These are phyloP conservation scores for Russula brevipes DNA, from an alignment of 768 basidiomycete species.

Conservation along the genomic window DNA sequence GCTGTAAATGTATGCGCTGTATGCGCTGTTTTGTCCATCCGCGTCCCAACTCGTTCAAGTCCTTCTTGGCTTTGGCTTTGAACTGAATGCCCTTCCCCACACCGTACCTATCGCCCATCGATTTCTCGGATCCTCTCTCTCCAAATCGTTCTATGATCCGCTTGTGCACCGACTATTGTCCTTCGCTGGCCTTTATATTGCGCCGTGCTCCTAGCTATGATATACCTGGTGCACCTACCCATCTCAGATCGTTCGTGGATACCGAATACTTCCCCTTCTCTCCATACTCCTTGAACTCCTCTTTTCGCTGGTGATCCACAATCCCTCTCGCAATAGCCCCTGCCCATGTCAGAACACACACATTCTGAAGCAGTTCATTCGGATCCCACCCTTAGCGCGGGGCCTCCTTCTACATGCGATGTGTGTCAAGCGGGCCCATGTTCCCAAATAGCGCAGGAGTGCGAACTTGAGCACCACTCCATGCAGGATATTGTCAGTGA, in stretches of 20 bases:
- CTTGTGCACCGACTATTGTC: too few relatives aligned
- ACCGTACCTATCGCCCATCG: not conserved
- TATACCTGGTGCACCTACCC: too few relatives aligned
- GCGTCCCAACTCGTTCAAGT: too few relatives aligned
- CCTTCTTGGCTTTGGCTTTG: too few relatives aligned
- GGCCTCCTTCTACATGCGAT: not conserved
- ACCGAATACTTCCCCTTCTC: too few relatives aligned
- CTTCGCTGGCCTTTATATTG: not conserved
- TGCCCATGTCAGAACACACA: constrained; percentile 1
- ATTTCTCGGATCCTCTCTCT: not conserved
- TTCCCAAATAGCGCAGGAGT: constrained; percentile 3
- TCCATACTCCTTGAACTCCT: too few relatives aligned
- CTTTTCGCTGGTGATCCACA: not conserved
- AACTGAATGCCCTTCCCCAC: too few relatives aligned
- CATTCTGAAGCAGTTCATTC: not conserved
- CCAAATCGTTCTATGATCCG: too few relatives aligned
- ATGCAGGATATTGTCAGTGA: constrained; percentile 3
- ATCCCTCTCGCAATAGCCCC: not conserved
- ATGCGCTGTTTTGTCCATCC: too few relatives aligned
- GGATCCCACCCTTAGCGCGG: too few relatives aligned
- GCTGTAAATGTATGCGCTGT: too few relatives aligned
- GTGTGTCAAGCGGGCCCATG: not conserved
- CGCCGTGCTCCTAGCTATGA: not conserved
- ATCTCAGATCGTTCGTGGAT: too few relatives aligned
- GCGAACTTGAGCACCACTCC: not conserved